Conservation (phyloP, 495 filamentous ascomycete genomes). For the Viridothelium virens region DNA sequence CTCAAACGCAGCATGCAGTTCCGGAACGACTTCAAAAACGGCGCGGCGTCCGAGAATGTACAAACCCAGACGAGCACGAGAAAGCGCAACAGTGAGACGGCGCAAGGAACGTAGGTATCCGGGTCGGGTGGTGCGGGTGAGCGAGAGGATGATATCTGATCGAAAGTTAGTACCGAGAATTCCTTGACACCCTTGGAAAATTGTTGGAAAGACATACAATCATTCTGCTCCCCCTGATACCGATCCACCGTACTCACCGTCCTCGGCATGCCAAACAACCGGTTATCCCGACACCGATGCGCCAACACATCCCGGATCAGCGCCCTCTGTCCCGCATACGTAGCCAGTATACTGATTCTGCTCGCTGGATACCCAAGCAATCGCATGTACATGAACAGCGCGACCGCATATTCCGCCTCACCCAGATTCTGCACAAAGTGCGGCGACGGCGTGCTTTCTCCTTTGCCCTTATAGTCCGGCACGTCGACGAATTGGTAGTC, state of each 20-base stretch:
- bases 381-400: conserved; percentile 95
- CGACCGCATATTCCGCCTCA: conserved; percentile 94
- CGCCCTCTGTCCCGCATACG: conserved; percentile 91
- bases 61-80: conserved; percentile 81
- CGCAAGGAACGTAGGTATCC: conserved; percentile 92
- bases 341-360: conserved; percentile 83
- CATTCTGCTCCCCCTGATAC: conserved; percentile 98
- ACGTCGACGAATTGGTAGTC: conserved; percentile 98
- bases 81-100: conserved; percentile 92
- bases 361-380: conserved; percentile 89
- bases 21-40: conserved; percentile 82
- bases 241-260: conserved; percentile 94
- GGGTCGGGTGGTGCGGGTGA: conserved; percentile 80
- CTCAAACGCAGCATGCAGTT: conserved; percentile 79
- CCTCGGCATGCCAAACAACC: conserved; percentile 83
- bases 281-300: conserved; percentile 75
- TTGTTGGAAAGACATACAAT: conserved; percentile 56
- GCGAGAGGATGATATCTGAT: conserved; percentile 81
- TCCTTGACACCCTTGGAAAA: background rate
- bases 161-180: background rate
- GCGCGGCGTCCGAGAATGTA: conserved; percentile 88
- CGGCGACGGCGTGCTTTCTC: conserved; percentile 84
- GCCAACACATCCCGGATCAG: conserved; percentile 80
- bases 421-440: conserved; percentile 97
- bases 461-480: conserved; percentile 81